Conservation (phyloP, 495 filamentous ascomycete genomes). For the Cairneyella variabilis region DNA sequence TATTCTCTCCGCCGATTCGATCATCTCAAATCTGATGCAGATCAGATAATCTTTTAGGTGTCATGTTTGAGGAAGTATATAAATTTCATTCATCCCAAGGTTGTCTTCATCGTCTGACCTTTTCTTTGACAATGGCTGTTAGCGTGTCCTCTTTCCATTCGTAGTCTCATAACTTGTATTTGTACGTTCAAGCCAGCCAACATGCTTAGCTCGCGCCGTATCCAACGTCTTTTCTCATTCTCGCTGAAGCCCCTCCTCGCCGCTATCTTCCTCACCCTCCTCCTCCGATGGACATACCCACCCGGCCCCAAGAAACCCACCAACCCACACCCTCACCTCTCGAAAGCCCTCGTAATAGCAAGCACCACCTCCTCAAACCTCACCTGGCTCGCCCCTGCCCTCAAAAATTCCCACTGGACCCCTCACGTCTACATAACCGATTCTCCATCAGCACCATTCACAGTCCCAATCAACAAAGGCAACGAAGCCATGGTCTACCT, state of each 20-base stretch:
- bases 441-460: slow-evolving; percentile 22
- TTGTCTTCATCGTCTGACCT: not conserved
- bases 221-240: not conserved
- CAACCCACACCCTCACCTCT: slow-evolving; percentile 8
- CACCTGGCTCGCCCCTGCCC: slow-evolving; percentile 5
- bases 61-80: not conserved
- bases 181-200: not conserved
- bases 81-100: not conserved
- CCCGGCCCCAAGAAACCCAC: not conserved
- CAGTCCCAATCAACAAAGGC: slow-evolving; percentile 26
- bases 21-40: not conserved
- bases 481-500: slow-evolving; percentile 51
- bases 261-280: not conserved
- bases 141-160: not conserved
- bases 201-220: not conserved
- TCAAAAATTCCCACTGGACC: slow-evolving; percentile 33
- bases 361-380: slow-evolving; percentile 4
- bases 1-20: not conserved
- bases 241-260: not conserved
- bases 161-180: not conserved
- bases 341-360: slow-evolving; percentile 7
- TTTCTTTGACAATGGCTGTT: not conserved
- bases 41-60: not conserved
- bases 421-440: slow-evolving; percentile 51
- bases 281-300: not conserved